phyloP scores from a whole-genome alignment of 2,329 filamentous ascomycete species.

The Tetracladium maxilliforme region DNA sequence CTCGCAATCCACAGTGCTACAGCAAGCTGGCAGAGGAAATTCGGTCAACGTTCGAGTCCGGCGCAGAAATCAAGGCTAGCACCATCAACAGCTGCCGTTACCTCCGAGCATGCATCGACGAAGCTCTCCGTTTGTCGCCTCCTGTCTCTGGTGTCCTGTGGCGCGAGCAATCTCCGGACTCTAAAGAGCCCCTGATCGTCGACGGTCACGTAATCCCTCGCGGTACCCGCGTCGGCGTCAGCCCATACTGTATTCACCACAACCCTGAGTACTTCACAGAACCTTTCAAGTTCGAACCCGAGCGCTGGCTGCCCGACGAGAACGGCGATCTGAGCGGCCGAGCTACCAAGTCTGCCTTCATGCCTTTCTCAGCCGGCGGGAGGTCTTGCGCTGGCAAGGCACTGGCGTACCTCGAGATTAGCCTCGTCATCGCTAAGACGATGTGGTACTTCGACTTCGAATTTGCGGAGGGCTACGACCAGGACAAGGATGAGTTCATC shows the following conservation, averaged over 20 bases:
- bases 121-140: constrained; percentile 29
- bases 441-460: no score
- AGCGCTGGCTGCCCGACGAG: constrained; percentile 26
- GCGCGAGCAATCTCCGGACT: constrained; percentile 11
- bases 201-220: constrained; percentile 16
- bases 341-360: constrained; percentile 9
- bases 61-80: constrained; percentile 13
- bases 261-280: constrained; percentile 25
- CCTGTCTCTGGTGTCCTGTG: constrained; percentile 18
- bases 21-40: constrained; percentile 14
- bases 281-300: constrained; percentile 23
- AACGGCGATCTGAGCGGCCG: not conserved
- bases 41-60: constrained; percentile 15
- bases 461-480: no score
- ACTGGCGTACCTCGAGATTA: no score
- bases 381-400: constrained; percentile 11
- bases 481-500: no score
- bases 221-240: constrained; percentile 26
- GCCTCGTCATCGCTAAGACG: no score
- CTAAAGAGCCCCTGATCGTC: constrained; percentile 7
- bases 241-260: constrained; percentile 28
- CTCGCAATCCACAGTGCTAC: constrained; percentile 12
- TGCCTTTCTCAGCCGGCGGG: constrained; percentile 11
- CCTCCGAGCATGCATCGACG: constrained; percentile 28
- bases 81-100: constrained; percentile 20